A percentile compares a stretch with the other conserved stretches of the same genome.
These are phyloP conservation scores for Cytospora piceae DNA, from an alignment of 2,329 filamentous ascomycete species.

Conservation along the genomic window DNA sequence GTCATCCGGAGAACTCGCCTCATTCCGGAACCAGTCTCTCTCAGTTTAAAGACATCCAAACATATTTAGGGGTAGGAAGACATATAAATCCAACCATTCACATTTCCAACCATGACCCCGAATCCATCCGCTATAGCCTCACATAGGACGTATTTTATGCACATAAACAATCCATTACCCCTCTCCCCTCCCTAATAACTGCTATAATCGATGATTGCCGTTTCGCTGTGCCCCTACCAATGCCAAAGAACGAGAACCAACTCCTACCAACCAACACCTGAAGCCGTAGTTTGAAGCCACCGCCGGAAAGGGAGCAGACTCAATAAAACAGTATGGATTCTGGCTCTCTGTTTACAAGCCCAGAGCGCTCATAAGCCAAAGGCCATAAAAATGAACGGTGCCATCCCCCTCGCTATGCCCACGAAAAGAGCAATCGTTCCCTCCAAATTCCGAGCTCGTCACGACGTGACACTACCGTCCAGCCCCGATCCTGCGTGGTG, in stretches of 20 bases:
- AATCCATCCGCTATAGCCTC: background rate
- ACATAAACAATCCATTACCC: background rate
- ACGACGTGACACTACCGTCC: background rate
- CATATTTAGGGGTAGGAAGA: background rate
- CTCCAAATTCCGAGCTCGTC: conserved; percentile 5
- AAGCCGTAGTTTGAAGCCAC: background rate
- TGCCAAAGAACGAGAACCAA: conserved; percentile 4
- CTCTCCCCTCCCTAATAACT: conserved; percentile 6
- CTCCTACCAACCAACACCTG: conserved; percentile 6
- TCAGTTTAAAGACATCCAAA: background rate
- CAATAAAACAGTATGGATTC: background rate
- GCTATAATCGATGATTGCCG: conserved; percentile 5
- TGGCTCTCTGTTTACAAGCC: background rate
- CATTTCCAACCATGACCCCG: background rate
- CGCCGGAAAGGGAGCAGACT: background rate
- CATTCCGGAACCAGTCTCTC: no score
- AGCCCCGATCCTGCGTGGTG: background rate
- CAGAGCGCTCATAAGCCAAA: background rate
- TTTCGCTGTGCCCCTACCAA: conserved; percentile 7
- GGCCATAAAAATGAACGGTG: conserved; percentile 11
- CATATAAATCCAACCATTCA: background rate
- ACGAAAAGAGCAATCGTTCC: background rate
- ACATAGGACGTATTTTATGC: background rate
- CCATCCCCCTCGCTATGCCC: conserved; percentile 20
- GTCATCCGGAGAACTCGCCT: no score